phyloP scores from a whole-genome alignment of 2,329 filamentous ascomycete genomes.

The Coniochaeta sp. region DNA sequence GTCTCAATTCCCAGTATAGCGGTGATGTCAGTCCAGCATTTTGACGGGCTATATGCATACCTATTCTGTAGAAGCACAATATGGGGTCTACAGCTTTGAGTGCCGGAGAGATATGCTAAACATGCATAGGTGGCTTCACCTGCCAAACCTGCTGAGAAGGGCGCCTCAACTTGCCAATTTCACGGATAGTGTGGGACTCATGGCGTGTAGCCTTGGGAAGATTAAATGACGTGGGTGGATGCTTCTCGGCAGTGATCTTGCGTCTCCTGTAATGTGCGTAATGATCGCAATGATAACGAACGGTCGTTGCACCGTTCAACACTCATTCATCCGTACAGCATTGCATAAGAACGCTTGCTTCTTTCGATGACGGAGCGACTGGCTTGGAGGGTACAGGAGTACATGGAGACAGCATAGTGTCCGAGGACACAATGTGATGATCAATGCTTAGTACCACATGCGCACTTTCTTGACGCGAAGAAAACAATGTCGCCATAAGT shows the following conservation, averaged over 20 bases:
- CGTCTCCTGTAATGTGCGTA: neutral
- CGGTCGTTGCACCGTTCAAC: neutral
- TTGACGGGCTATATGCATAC: neutral
- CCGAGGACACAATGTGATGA: neutral
- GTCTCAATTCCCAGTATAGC: neutral
- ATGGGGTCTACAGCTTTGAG: neutral
- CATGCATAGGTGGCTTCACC: neutral
- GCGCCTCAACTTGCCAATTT: neutral
- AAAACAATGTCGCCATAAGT: neutral
- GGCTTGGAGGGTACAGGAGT: neutral
- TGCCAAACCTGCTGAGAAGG: neutral
- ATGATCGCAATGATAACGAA: neutral
- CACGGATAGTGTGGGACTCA: neutral
- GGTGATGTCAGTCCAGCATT: neutral
- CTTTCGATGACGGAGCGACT: neutral
- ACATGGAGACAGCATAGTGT: neutral
- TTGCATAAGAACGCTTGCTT: neutral
- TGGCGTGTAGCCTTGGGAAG: neutral
- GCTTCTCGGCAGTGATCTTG: neutral
- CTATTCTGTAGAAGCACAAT: neutral
- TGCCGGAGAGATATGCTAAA: neutral
- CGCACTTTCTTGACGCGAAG: neutral
- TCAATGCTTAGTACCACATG: no score
- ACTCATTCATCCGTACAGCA: neutral
- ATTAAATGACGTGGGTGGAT: neutral